Conservation (phyloP, 139 green algal genomes). For the Zygnema circumcarinatum region DNA sequence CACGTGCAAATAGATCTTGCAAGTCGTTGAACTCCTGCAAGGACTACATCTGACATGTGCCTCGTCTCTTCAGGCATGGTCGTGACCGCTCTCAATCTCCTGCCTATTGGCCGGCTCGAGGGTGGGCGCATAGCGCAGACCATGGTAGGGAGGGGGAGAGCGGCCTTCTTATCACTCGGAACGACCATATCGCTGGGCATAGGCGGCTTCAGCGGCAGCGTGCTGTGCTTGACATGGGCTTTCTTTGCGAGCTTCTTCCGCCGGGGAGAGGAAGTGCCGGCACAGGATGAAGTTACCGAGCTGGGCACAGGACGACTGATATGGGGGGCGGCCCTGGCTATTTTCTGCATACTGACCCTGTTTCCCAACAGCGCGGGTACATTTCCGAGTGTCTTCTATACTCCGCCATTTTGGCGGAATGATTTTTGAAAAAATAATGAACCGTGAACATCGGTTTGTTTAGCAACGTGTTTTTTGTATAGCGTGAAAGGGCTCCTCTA, state of each 20-base stretch:
- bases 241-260: constrained; percentile 49
- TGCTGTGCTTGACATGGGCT: constrained; percentile 52
- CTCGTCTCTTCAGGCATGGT: constrained; percentile 41
- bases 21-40: too few relatives aligned
- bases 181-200: constrained; percentile 19
- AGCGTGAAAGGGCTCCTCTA: too few relatives aligned
- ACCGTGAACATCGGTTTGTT: too few relatives aligned
- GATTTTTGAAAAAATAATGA: constrained; percentile 30
- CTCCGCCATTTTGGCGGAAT: constrained; percentile 27
- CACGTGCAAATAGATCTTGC: too few relatives aligned
- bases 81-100: constrained; percentile 45
- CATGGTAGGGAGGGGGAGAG: constrained; percentile 28
- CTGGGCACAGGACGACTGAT: constrained; percentile 26
- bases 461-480: too few relatives aligned
- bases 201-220: constrained; percentile 39
- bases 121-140: constrained; percentile 54
- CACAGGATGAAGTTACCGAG: constrained; percentile 41
- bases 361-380: constrained; percentile 56
- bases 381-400: constrained; percentile 45
- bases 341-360: constrained; percentile 43
- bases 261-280: constrained; percentile 42
- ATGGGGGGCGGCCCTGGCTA: constrained; percentile 21
- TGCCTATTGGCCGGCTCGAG: constrained; percentile 38
- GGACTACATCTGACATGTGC: too few relatives aligned
- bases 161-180: background rate